Percentiles rank a stretch among this genome's conserved stretches.
Conservation (phyloP, 768 basidiomycete genomes). For the Lyophyllum shimeji region DNA sequence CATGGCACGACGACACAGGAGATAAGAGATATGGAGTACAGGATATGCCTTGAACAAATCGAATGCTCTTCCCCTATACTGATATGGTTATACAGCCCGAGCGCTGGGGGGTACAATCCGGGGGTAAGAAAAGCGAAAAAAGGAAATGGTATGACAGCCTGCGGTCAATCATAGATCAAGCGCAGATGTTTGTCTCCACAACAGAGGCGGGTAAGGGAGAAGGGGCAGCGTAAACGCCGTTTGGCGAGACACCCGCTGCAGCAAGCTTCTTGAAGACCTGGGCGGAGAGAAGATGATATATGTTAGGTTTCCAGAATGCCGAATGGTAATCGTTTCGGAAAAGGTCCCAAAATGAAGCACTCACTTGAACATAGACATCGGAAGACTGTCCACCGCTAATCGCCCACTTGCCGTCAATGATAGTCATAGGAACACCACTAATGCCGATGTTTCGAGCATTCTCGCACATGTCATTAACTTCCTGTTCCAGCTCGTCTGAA, state of each 20-base stretch:
- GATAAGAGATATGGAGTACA: slow-evolving; percentile 1
- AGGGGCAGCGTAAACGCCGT: slow-evolving; percentile 31
- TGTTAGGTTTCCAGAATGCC: not conserved
- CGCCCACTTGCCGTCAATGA: slow-evolving; percentile 79
- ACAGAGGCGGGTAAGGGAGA: slow-evolving; percentile 33
- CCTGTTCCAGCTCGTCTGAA: slow-evolving; percentile 62
- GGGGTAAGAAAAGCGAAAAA: not conserved
- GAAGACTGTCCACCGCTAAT: slow-evolving; percentile 72
- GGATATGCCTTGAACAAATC: not conserved
- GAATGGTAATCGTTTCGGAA: not conserved
- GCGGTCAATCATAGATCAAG: slow-evolving; percentile 5
- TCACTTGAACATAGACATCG: slow-evolving; percentile 68
- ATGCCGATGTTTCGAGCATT: slow-evolving; percentile 67
- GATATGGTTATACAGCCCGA: slow-evolving; percentile 3
- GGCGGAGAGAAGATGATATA: not conserved
- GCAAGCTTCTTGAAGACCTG: slow-evolving; percentile 56
- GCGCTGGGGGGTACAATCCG: not conserved
- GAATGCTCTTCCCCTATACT: slow-evolving; percentile 7
- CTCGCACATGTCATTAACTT: slow-evolving; percentile 61
- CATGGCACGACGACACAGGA: not conserved
- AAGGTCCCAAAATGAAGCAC: slow-evolving; percentile 12
- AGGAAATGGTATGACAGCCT: not conserved
- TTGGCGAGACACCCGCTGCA: slow-evolving; percentile 26
- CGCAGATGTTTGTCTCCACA: slow-evolving; percentile 25
- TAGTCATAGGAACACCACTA: slow-evolving; percentile 76